Conservation (phyloP, 305 asterid genomes). For the Rubia peregrina region DNA sequence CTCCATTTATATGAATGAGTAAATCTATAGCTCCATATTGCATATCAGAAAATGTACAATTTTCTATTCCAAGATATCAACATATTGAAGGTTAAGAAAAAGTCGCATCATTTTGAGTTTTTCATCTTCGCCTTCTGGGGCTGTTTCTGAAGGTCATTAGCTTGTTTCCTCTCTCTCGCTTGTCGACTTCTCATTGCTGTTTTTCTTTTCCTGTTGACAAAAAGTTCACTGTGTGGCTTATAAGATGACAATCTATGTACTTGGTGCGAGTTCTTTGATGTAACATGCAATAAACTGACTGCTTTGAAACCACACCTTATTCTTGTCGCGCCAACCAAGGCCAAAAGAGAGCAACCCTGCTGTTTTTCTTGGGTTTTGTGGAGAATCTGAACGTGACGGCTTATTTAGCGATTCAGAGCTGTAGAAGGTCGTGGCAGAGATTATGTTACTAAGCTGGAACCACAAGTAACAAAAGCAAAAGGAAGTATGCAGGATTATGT, state of each 20-base stretch:
- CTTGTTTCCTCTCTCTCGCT: constrained; percentile 27
- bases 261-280: background rate
- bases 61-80: background rate
- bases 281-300: background rate
- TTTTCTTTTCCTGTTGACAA: constrained; percentile 40
- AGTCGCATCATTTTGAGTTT: background rate
- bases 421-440: background rate
- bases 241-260: background rate
- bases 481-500: background rate
- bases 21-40: too few species aligned
- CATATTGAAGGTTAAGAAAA: background rate
- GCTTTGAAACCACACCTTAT: constrained; percentile 42
- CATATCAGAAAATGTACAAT: background rate
- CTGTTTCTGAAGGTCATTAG: background rate
- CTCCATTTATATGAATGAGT: background rate
- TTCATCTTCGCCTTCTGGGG: background rate
- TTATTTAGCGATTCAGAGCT: constrained; percentile 24
- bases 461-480: background rate
- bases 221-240: background rate
- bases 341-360: constrained; percentile 61
- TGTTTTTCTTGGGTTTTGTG: constrained; percentile 32
- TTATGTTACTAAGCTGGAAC: too few species aligned
- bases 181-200: constrained; percentile 26
- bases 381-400: constrained; percentile 35
- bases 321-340: constrained; percentile 76